phyloP scores from a whole-genome alignment of 257 asterid genomes.

The Ilex aquifolium region DNA sequence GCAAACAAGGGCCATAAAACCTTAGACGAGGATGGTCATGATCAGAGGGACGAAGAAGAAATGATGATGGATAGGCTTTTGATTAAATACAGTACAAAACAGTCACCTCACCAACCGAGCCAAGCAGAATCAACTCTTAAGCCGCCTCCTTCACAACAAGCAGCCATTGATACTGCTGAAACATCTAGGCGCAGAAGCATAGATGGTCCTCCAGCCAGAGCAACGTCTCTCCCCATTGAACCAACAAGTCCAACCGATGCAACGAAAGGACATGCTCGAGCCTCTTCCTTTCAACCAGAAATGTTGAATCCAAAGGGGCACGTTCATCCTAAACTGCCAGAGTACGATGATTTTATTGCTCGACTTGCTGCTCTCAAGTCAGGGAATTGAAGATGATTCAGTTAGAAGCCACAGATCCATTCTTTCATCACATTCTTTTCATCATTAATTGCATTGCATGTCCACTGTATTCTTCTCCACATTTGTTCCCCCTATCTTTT shows the following conservation, averaged over 20 bases:
- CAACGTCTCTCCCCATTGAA: constrained; percentile 46
- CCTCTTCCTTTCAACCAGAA: constrained; percentile 53
- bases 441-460: not conserved
- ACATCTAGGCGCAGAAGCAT: constrained; percentile 17
- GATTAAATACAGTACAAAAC: constrained; percentile 42
- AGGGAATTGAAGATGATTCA: constrained; percentile 15
- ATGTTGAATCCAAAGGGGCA: constrained; percentile 28
- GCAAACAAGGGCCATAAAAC: constrained; percentile 31
- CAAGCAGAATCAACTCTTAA: constrained; percentile 16
- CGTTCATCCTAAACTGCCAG: constrained; percentile 76
- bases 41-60: constrained; percentile 45
- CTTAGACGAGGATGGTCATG: constrained; percentile 25
- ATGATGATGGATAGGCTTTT: constrained; percentile 51
- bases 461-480: too few species aligned
- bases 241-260: constrained; percentile 18
- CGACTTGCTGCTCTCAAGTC: constrained; percentile 42
- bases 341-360: constrained; percentile 79
- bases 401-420: not conserved
- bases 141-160: constrained; percentile 13
- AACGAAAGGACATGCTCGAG: constrained; percentile 33
- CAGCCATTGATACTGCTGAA: constrained; percentile 10
- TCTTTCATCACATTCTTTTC: constrained; percentile 18
- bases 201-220: constrained; percentile 32
- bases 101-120: constrained; percentile 13
- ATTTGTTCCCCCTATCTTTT: too few species aligned